phyloP scores from a whole-genome alignment of 2,329 filamentous ascomycete genomes.

The Cladorrhinum sp. region DNA sequence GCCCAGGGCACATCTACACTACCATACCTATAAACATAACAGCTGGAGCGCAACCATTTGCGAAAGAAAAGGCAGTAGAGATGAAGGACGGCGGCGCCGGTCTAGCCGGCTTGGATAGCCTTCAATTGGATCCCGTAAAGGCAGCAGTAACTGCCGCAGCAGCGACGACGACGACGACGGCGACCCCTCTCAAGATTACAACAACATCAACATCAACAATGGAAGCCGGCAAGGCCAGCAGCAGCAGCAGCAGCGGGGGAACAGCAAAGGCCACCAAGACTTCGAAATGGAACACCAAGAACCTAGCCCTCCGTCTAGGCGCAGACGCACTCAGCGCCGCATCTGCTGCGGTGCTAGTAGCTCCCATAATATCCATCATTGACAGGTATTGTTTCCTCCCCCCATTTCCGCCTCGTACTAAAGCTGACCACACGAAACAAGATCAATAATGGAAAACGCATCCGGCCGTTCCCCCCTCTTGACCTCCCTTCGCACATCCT shows the following conservation, averaged over 20 bases:
- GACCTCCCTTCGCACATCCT: constrained; percentile 57
- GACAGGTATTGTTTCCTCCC: constrained; percentile 60
- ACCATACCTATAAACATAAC: too few species aligned
- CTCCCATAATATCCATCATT: constrained; percentile 82
- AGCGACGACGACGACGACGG: too few species aligned
- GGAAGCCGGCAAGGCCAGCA: too few species aligned
- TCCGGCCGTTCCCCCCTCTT: constrained; percentile 62
- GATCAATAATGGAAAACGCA: constrained; percentile 79
- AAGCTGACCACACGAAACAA: constrained; percentile 31
- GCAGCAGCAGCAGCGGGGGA: neutral
- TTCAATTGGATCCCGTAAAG: too few species aligned
- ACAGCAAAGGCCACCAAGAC: neutral
- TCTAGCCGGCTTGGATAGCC: too few species aligned
- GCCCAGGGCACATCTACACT: too few species aligned
- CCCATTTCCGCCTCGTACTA: constrained; percentile 4
- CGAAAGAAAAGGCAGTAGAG: too few species aligned
- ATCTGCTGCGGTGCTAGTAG: constrained; percentile 71
- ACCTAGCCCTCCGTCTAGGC: constrained; percentile 63
- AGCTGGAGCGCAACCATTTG: too few species aligned
- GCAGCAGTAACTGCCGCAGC: too few species aligned
- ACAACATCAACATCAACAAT: neutral
- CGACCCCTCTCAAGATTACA: neutral
- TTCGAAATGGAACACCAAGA: constrained; percentile 70
- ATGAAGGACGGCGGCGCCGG: too few species aligned
- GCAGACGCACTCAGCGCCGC: constrained; percentile 68